phyloP scores from a whole-genome alignment of 345 rosid genomes.

The Barbarea vulgaris region DNA sequence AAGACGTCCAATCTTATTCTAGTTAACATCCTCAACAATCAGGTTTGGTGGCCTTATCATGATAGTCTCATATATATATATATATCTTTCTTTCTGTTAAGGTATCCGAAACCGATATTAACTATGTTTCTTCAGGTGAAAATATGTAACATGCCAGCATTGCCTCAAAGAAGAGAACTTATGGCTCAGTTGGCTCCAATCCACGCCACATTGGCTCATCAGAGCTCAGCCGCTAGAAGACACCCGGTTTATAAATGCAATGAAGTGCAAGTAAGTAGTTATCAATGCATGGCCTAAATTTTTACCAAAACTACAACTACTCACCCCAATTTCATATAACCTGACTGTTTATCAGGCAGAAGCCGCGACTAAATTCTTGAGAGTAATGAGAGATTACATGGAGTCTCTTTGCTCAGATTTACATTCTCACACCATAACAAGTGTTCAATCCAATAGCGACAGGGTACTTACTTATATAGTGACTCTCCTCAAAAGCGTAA shows the following conservation, averaged over 20 bases:
- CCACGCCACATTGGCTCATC: conserved; percentile 62
- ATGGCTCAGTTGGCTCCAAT: conserved; percentile 69
- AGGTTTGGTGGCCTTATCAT: conserved; percentile 51
- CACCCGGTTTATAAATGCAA: conserved; percentile 85
- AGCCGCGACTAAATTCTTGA: conserved; percentile 71
- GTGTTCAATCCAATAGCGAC: conserved; percentile 89
- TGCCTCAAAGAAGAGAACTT: conserved; percentile 79
- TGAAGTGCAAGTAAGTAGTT: conserved; percentile 71
- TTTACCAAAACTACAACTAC: neutral
- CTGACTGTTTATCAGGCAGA: conserved; percentile 31
- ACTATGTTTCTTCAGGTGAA: conserved; percentile 42
- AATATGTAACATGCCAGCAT: conserved; percentile 45
- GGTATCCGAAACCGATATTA: neutral
- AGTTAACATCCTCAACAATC: conserved; percentile 74
- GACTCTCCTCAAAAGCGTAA: conserved; percentile 6
- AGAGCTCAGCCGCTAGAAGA: conserved; percentile 61
- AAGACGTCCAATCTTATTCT: conserved; percentile 77
- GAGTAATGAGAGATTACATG: conserved; percentile 71
- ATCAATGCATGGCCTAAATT: conserved; percentile 18
- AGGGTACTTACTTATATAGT: conserved; percentile 52
- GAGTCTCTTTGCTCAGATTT: conserved; percentile 87
- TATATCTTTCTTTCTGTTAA: neutral
- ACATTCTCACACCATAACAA: conserved; percentile 86
- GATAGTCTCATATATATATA: conserved; percentile 7
- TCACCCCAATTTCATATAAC: neutral